Conservation (phyloP, 306 rosid genomes). For the Cucurbita moschata region DNA sequence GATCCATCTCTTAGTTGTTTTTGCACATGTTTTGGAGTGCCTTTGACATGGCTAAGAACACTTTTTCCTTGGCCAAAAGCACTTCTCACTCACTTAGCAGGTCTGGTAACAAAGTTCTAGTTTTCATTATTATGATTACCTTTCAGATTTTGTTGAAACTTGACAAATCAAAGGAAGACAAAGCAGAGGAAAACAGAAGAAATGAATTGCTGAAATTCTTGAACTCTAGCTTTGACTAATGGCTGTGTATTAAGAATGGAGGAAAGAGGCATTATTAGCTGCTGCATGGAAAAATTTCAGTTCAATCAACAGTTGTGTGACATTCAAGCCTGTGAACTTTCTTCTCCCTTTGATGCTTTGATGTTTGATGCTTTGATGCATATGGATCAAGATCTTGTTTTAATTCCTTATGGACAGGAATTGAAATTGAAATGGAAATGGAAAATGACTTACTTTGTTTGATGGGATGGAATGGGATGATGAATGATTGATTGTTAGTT, state of each 20-base stretch:
- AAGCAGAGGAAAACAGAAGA: slow-evolving; percentile 80
- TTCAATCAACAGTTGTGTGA: background rate
- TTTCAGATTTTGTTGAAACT: slow-evolving; percentile 76
- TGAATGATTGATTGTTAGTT: background rate
- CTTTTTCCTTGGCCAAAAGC: background rate
- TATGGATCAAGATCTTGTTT: background rate
- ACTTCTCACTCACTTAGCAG: background rate
- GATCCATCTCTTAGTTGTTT: background rate
- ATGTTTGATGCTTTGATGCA: background rate
- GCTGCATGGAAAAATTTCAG: background rate
- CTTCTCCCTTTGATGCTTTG: background rate
- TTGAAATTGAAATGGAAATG: background rate
- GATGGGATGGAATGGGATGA: background rate
- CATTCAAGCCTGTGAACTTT: background rate
- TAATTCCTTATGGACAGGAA: background rate
- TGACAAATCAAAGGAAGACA: slow-evolving; percentile 90
- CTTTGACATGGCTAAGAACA: too few species aligned
- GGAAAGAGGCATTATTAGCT: background rate
- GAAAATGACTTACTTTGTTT: too few species aligned
- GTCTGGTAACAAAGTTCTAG: background rate
- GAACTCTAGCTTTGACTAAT: slow-evolving; percentile 89
- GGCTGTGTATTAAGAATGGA: background rate
- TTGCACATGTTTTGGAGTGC: background rate
- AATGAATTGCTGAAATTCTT: slow-evolving; percentile 80
- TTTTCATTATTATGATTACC: background rate